Conservation (phyloP, 2,329 filamentous ascomycete genomes). For the Alternaria incomplexa region DNA sequence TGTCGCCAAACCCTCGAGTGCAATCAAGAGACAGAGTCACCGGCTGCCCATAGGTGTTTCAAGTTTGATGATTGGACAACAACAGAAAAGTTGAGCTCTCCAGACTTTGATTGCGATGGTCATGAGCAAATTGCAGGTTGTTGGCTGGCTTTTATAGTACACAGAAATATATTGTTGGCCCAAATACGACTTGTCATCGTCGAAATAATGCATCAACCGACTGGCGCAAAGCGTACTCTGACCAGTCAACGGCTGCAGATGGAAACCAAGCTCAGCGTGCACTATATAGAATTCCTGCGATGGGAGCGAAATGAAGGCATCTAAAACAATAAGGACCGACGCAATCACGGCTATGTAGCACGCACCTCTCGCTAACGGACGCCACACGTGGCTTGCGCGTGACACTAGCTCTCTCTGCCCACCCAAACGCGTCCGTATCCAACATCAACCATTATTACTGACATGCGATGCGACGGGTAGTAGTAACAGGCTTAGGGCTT, state of each 20-base stretch:
- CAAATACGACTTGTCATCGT: background rate
- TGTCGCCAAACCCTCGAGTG: background rate
- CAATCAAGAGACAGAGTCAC: background rate
- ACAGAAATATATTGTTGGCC: background rate
- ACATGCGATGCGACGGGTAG: slow-evolving; percentile 58
- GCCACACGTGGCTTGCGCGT: slow-evolving; percentile 23
- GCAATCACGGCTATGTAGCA: background rate
- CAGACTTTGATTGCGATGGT: background rate
- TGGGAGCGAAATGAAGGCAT: background rate
- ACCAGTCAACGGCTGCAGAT: background rate
- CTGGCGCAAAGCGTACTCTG: background rate
- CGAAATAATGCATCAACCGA: background rate
- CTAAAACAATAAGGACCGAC: background rate
- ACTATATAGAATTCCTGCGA: background rate
- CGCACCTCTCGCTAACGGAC: background rate
- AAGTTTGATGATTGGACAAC: background rate
- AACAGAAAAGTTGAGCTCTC: background rate
- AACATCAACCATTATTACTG: slow-evolving; percentile 31
- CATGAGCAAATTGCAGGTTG: background rate
- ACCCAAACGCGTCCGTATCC: background rate
- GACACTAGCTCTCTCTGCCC: background rate
- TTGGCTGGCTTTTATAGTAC: background rate
- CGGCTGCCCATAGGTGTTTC: background rate
- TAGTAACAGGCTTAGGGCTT: slow-evolving; percentile 57
- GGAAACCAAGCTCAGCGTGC: background rate